Percentiles rank a stretch among this genome's conserved stretches.
Conservation (phyloP, 495 filamentous ascomycete species). For the Penicillium pulvis region DNA sequence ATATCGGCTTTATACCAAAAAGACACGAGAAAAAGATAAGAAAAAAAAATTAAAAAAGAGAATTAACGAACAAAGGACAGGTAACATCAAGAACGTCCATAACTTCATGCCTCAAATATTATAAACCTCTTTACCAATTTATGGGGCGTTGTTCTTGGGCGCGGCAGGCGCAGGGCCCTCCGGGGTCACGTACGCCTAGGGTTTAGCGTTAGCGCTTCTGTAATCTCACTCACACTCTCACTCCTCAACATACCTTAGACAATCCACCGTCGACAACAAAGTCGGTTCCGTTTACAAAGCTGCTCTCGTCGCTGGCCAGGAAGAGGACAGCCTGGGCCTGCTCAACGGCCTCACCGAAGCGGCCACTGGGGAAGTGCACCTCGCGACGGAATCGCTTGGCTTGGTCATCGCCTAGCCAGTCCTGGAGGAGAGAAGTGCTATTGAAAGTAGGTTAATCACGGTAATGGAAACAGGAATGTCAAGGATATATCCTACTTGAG, state of each 20-base stretch:
- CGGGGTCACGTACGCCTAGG: slow-evolving; percentile 82
- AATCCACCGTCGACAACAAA: slow-evolving; percentile 98
- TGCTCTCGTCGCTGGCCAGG: slow-evolving; percentile 89
- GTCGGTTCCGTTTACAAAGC: slow-evolving; percentile 90
- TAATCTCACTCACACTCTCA: background rate
- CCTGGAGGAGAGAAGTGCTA: slow-evolving; percentile 28
- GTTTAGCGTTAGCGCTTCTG: slow-evolving; percentile 17
- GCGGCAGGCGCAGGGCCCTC: slow-evolving; percentile 73
- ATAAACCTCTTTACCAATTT: slow-evolving; percentile 8
- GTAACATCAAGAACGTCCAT: background rate
- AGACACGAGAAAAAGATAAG: background rate
- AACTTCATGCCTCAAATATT: background rate
- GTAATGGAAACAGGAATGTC: background rate
- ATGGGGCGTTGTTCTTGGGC: slow-evolving; percentile 64
- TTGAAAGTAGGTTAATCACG: background rate
- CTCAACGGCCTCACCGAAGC: slow-evolving; percentile 95
- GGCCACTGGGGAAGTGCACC: slow-evolving; percentile 92
- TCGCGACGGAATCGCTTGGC: slow-evolving; percentile 83
- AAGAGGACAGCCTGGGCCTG: slow-evolving; percentile 94
- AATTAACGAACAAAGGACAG: background rate
- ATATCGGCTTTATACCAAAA: too few species aligned
- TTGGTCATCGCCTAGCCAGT: slow-evolving; percentile 90
- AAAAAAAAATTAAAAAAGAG: slow-evolving; percentile 1
- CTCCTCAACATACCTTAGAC: slow-evolving; percentile 61
- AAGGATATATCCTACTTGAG: slow-evolving; percentile 61